These are phyloP conservation scores for Lepiota venenata DNA, from an alignment of 768 basidiomycete species.

Conservation along the genomic window DNA sequence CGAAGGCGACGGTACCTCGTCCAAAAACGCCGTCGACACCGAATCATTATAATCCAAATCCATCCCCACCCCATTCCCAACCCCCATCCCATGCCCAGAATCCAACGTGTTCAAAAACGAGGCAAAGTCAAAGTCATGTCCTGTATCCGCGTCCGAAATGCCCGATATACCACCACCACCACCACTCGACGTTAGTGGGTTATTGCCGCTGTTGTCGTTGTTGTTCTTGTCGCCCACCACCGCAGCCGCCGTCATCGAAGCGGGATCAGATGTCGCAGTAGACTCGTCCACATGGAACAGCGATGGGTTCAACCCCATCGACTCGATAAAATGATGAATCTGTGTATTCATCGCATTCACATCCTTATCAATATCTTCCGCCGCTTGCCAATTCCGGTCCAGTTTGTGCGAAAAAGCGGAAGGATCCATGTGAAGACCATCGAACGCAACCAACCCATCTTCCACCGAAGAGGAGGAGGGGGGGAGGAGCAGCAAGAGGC, in stretches of 20 bases:
- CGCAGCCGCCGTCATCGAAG: not conserved
- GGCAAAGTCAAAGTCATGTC: constrained; percentile 25
- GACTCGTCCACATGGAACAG: constrained; percentile 19
- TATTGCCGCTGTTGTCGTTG: not conserved
- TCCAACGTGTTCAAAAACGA: constrained; percentile 21
- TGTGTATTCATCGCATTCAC: constrained; percentile 67
- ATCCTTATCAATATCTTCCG: constrained; percentile 66
- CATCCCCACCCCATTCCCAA: not conserved
- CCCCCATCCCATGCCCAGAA: not conserved
- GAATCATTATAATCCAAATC: constrained; percentile 10
- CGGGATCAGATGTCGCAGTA: not conserved
- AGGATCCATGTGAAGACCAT: constrained; percentile 31
- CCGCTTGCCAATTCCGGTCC: no score
- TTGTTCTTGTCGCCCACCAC: not conserved
- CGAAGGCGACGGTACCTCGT: constrained; percentile 17
- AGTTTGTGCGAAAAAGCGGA: no score
- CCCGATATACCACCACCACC: not conserved
- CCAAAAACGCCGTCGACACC: not conserved
- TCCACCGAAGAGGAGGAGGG: constrained; percentile 6
- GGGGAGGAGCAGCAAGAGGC: not conserved
- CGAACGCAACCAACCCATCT: constrained; percentile 15
- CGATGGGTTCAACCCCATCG: constrained; percentile 44
- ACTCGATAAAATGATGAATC: constrained; percentile 70
- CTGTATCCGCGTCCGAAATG: not conserved
- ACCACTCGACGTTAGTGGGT: not conserved